These are phyloP conservation scores for Wickerhamomyces ciferrii DNA, from an alignment of 805 yeast species.

Conservation along the genomic window DNA sequence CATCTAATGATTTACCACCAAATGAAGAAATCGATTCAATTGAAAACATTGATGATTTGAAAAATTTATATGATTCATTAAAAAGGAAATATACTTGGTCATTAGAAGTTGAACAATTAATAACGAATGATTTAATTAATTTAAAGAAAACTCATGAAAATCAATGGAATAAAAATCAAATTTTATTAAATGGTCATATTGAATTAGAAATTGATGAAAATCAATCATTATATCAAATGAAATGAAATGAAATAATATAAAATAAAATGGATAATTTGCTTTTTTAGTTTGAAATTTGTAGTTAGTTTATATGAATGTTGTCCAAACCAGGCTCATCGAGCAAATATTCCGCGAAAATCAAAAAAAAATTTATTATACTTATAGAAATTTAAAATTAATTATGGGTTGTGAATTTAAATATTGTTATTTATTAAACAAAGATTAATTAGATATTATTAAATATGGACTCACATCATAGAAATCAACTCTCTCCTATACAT, in stretches of 20 bases:
- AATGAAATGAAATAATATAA: background rate
- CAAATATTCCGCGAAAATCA: no score
- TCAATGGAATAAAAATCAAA: constrained; percentile 36
- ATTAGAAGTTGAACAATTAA: constrained; percentile 30
- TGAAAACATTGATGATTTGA: constrained; percentile 7
- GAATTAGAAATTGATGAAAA: constrained; percentile 21
- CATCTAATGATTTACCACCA: constrained; percentile 15
- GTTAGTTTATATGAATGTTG: no score
- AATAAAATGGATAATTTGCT: no score
- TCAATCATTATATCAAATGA: background rate
- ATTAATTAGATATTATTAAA: background rate
- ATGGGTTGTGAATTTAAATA: no score
- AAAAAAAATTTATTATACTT: no score
- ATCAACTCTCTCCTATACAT: constrained; percentile 10
- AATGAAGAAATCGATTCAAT: constrained; percentile 11
- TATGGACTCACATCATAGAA: background rate
- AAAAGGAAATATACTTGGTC: constrained; percentile 31
- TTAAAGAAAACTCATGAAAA: constrained; percentile 27
- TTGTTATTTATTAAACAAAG: no score
- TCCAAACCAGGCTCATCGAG: no score
- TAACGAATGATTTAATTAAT: constrained; percentile 25
- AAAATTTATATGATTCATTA: constrained; percentile 23
- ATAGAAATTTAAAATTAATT: no score
- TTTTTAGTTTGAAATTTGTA: no score
- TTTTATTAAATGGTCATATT: constrained; percentile 37